Evolutionary conservation across 2,329 filamentous ascomycete genomes (phyloP).

Genomic region (Phoma sp.): DNA sequence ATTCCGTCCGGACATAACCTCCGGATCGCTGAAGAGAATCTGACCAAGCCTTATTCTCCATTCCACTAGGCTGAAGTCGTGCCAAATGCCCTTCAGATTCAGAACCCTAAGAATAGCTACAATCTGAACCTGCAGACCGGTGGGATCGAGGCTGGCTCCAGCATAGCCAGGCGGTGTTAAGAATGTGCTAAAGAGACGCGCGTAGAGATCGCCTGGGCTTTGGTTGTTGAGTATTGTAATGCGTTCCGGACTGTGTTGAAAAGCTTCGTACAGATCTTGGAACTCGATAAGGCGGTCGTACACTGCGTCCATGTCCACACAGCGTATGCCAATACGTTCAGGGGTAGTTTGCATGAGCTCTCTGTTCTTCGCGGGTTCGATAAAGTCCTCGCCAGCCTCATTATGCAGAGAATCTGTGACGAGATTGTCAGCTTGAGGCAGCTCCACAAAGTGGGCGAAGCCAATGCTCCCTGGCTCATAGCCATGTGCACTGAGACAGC

Average conservation of each 20-base stretch:
- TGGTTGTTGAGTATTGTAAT: conserved; percentile 58
- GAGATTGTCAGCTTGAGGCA: conserved; percentile 68
- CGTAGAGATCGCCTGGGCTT: conserved; percentile 60
- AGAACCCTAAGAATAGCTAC: conserved; percentile 71
- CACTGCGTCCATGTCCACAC: conserved; percentile 40
- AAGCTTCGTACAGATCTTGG: conserved; percentile 61
- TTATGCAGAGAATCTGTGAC: conserved; percentile 47
- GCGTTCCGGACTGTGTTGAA: conserved; percentile 60
- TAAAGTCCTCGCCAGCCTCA: conserved; percentile 25
- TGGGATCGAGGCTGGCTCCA: conserved; percentile 59
- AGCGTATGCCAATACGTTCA: conserved; percentile 48
- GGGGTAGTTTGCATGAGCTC: conserved; percentile 45
- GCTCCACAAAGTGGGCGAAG: conserved; percentile 71
- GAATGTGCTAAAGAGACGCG: conserved; percentile 52
- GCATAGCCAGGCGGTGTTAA: conserved; percentile 50
- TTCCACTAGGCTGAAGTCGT: conserved; percentile 76
- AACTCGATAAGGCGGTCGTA: conserved; percentile 48
- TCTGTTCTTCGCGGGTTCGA: conserved; percentile 53
- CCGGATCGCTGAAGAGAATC: conserved; percentile 66
- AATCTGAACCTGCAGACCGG: conserved; percentile 72
- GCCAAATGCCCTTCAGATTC: conserved; percentile 71
- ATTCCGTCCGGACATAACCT: conserved; percentile 29
- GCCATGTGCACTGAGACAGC: conserved; percentile 75
- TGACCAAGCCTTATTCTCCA: conserved; percentile 77
- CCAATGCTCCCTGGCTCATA: conserved; percentile 74